Evolutionary conservation across 495 filamentous ascomycete species (phyloP).

Genomic region (Penicillium odoratum): DNA sequence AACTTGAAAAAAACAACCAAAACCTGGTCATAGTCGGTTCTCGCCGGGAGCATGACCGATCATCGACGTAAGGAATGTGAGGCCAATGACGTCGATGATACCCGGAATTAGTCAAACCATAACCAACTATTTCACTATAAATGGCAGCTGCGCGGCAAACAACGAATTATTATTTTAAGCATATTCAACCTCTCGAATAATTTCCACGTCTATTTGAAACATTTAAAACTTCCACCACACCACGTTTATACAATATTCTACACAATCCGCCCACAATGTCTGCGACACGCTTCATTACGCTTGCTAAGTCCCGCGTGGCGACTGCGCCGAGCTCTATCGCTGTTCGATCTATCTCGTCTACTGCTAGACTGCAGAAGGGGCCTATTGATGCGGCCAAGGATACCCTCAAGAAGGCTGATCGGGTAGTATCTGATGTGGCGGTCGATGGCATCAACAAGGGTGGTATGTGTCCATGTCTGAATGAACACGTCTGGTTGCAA

Average conservation of each 20-base stretch:
- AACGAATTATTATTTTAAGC: background rate
- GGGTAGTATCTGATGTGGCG: constrained; percentile 51
- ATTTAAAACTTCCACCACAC: background rate
- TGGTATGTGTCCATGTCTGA: constrained; percentile 37
- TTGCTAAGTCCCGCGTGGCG: constrained; percentile 24
- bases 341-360: constrained; percentile 35
- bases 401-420: constrained; percentile 56
- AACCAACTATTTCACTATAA: constrained; percentile 13
- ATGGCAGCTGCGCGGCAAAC: background rate
- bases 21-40: background rate
- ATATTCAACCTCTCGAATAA: background rate
- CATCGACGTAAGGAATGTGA: constrained; percentile 33
- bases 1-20: background rate
- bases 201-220: background rate
- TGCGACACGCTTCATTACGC: constrained; percentile 22
- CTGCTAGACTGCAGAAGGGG: constrained; percentile 29
- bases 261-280: constrained; percentile 17
- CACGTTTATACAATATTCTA: background rate
- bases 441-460: constrained; percentile 64
- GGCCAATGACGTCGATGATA: constrained; percentile 23
- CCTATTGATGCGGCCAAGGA: constrained; percentile 55
- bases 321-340: constrained; percentile 20
- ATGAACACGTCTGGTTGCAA: background rate
- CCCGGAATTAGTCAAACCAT: constrained; percentile 9
- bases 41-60: constrained; percentile 19